phyloP scores from a whole-genome alignment of 345 rosid genomes.

The Clausena lansium region DNA sequence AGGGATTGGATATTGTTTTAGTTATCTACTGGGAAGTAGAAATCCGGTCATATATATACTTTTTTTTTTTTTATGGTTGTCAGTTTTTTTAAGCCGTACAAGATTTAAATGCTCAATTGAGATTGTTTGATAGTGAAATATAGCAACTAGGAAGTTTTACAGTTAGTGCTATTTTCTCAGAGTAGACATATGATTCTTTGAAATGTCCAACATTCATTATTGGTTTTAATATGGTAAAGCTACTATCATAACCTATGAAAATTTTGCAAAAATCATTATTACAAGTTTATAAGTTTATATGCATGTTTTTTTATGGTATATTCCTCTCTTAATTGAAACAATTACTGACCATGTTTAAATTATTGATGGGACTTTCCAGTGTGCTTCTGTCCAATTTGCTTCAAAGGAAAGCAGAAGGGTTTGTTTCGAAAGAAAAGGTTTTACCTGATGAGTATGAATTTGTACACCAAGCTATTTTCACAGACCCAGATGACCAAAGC shows the following conservation, averaged over 20 bases:
- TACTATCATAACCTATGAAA: neutral
- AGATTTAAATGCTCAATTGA: neutral
- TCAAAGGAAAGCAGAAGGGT: slow-evolving; percentile 51
- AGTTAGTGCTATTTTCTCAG: neutral
- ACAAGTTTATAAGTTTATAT: neutral
- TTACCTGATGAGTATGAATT: slow-evolving; percentile 64
- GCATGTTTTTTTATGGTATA: neutral
- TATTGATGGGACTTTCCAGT: slow-evolving; percentile 44
- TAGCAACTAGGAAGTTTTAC: neutral
- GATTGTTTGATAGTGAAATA: neutral
- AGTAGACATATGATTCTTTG: neutral
- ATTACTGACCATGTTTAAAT: neutral
- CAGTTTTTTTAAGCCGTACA: neutral
- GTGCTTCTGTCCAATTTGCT: slow-evolving; percentile 67
- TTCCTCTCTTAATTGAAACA: neutral
- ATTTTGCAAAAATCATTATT: neutral
- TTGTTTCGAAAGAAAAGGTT: slow-evolving; percentile 45
- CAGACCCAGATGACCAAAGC: slow-evolving; percentile 90
- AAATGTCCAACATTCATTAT: neutral
- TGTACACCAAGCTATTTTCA: slow-evolving; percentile 75
- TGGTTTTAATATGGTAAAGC: neutral
- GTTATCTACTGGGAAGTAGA: neutral
- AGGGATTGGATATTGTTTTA: slow-evolving; percentile 1
- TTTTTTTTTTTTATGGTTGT: neutral
- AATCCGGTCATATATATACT: neutral